Evolutionary conservation across 192 early-diverging fungal species (phyloP).

Genomic region (Jimgerdemannia lactiflua): DNA sequence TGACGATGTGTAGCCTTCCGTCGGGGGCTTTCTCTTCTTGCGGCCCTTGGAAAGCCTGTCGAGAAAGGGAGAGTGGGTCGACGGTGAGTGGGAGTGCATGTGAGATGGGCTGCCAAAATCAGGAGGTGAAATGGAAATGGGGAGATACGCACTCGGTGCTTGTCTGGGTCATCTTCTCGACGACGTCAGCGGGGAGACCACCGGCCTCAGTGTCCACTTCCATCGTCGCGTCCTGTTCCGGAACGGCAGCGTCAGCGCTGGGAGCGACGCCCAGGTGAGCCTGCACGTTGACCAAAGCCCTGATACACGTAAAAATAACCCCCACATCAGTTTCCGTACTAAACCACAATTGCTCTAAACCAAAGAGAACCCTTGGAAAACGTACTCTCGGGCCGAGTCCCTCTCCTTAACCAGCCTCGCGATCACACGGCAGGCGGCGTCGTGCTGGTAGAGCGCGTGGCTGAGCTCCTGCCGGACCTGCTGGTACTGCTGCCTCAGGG

Average conservation of each 20-base stretch:
- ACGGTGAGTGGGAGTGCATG: too few species aligned
- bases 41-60: constrained; percentile 62
- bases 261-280: constrained; percentile 50
- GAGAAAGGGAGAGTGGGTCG: constrained; percentile 25
- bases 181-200: constrained; percentile 36
- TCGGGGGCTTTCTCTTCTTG: constrained; percentile 83
- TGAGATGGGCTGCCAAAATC: not conserved
- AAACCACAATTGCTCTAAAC: too few species aligned
- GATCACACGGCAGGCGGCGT: constrained; percentile 94
- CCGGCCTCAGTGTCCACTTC: constrained; percentile 45
- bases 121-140: not conserved
- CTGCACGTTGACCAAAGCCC: constrained; percentile 57
- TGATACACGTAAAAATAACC: constrained; percentile 12
- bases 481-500: constrained; percentile 89
- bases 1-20: constrained; percentile 52
- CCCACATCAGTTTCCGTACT: too few species aligned
- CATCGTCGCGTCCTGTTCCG: constrained; percentile 36
- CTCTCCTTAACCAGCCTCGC: constrained; percentile 88
- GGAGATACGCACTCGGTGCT: constrained; percentile 38
- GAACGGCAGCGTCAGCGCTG: constrained; percentile 19
- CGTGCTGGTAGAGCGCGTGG: constrained; percentile 93
- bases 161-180: constrained; percentile 51
- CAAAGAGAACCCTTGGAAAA: not conserved
- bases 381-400: constrained; percentile 81
- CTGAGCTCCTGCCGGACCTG: constrained; percentile 89